A percentile compares a stretch with the other conserved stretches of the same genome.
These are phyloP conservation scores for Amanita jacksonii DNA, from an alignment of 768 basidiomycete species.

Conservation along the genomic window DNA sequence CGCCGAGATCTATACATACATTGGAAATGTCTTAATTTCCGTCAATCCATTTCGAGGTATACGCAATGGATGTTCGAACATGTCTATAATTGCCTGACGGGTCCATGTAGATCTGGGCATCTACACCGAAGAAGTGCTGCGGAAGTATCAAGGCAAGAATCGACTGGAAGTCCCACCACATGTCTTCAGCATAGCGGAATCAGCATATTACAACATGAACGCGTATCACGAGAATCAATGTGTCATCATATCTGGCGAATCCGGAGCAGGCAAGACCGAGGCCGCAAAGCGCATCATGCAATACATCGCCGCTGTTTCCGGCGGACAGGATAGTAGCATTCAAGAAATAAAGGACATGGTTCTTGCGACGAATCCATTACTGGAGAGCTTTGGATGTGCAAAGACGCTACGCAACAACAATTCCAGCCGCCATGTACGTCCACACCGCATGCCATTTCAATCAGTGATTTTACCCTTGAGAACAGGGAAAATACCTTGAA, in stretches of 20 bases:
- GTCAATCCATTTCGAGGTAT: slow-evolving; percentile 96
- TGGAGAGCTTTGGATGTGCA: slow-evolving; percentile 98
- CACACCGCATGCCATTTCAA: slow-evolving; percentile 2
- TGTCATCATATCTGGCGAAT: slow-evolving; percentile 98
- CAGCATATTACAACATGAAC: slow-evolving; percentile 98
- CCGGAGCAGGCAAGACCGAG: slow-evolving; percentile 98
- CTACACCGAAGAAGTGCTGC: slow-evolving; percentile 85
- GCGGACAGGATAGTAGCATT: slow-evolving; percentile 80
- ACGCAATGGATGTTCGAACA: slow-evolving; percentile 6
- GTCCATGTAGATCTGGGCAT: slow-evolving; percentile 77
- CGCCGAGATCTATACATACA: slow-evolving; percentile 97
- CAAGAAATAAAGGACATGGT: slow-evolving; percentile 99
- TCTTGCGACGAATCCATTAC: slow-evolving; percentile 90
- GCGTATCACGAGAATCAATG: slow-evolving; percentile 99
- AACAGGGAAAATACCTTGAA: slow-evolving; percentile 94
- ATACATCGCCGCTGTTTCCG: slow-evolving; percentile 96
- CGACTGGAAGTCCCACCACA: slow-evolving; percentile 96
- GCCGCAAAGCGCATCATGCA: slow-evolving; percentile 99
- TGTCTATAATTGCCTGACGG: background rate
- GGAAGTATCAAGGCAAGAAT: slow-evolving; percentile 91
- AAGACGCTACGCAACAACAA: slow-evolving; percentile 99
- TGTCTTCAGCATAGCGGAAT: slow-evolving; percentile 95
- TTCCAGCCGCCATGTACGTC: slow-evolving; percentile 90
- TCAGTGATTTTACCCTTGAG: slow-evolving; percentile 12
- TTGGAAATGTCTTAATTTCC: slow-evolving; percentile 97